phyloP scores from a whole-genome alignment of 1,284 basidiomycete genomes.

The Fomitopsis pinicola region DNA sequence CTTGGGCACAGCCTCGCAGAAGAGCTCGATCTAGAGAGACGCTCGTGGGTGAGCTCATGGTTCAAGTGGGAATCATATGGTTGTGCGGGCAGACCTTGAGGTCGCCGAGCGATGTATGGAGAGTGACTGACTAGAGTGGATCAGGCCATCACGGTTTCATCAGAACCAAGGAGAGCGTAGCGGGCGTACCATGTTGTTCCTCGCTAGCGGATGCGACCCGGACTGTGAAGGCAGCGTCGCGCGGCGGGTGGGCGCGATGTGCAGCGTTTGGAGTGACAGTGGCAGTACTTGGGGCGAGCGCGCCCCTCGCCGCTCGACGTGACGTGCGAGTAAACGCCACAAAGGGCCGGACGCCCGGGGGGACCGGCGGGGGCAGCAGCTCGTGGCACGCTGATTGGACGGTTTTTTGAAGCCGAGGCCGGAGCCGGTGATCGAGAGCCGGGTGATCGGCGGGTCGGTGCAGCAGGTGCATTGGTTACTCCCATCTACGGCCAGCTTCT shows the following conservation, averaged over 20 bases:
- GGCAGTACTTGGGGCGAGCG: neutral
- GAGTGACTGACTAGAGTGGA: conserved; percentile 78
- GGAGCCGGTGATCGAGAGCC: conserved; percentile 1
- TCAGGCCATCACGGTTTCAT: conserved; percentile 8
- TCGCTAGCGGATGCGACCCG: neutral
- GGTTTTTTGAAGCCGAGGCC: neutral
- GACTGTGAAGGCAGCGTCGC: neutral
- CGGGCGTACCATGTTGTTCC: conserved; percentile 14
- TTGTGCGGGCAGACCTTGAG: conserved; percentile 66
- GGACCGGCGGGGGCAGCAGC: neutral
- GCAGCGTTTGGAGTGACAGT: neutral
- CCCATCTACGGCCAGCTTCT: conserved; percentile 1
- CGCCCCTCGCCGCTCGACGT: neutral
- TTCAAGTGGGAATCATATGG: neutral
- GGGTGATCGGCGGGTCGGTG: neutral
- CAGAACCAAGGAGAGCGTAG: neutral
- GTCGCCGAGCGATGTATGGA: conserved; percentile 92
- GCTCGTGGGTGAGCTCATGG: neutral
- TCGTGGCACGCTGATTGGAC: neutral
- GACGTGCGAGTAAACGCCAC: neutral
- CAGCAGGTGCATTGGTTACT: neutral
- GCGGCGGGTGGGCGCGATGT: neutral
- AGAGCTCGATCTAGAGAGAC: conserved; percentile 79
- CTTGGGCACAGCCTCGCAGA: conserved; percentile 94
- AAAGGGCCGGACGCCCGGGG: conserved; percentile 1